phyloP scores from a whole-genome alignment of 2,329 filamentous ascomycete species.

The Penicillium sp. region DNA sequence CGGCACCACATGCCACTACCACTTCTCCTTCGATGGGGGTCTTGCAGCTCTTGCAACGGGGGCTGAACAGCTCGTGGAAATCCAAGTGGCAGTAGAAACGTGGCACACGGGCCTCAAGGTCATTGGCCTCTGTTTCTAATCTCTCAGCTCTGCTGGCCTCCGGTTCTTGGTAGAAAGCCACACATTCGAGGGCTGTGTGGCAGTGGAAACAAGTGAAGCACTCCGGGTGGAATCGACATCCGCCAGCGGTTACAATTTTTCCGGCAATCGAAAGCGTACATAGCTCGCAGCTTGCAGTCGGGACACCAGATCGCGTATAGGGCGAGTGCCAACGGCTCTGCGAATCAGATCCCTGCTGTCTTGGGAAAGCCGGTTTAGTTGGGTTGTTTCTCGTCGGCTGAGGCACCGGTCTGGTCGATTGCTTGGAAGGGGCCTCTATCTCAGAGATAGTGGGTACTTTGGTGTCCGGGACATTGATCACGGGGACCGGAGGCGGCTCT shows the following conservation, averaged over 20 bases:
- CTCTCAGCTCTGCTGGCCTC: conserved; percentile 67
- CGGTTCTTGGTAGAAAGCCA: conserved; percentile 94
- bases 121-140: conserved; percentile 61
- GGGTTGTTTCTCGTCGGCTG: conserved; percentile 13
- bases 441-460: conserved; percentile 39
- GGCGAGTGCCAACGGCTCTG: conserved; percentile 36
- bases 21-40: conserved; percentile 96
- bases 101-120: conserved; percentile 60
- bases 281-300: conserved; percentile 75
- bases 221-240: conserved; percentile 82
- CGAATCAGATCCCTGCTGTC: conserved; percentile 37
- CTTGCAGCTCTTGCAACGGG: conserved; percentile 91
- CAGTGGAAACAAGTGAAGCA: conserved; percentile 92
- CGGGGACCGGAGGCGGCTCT: conserved; percentile 38
- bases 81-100: conserved; percentile 98
- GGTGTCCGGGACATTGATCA: conserved; percentile 52
- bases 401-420: conserved; percentile 15
- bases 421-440: conserved; percentile 21
- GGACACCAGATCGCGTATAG: conserved; percentile 48
- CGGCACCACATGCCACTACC: conserved; percentile 85
- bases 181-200: conserved; percentile 82
- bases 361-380: conserved; percentile 26
- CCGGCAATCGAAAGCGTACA: conserved; percentile 84
- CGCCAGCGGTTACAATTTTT: conserved; percentile 80
- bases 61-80: conserved; percentile 92